Evolutionary conservation across 768 basidiomycete genomes (phyloP).

Genomic region (Piloderma croceum): DNA sequence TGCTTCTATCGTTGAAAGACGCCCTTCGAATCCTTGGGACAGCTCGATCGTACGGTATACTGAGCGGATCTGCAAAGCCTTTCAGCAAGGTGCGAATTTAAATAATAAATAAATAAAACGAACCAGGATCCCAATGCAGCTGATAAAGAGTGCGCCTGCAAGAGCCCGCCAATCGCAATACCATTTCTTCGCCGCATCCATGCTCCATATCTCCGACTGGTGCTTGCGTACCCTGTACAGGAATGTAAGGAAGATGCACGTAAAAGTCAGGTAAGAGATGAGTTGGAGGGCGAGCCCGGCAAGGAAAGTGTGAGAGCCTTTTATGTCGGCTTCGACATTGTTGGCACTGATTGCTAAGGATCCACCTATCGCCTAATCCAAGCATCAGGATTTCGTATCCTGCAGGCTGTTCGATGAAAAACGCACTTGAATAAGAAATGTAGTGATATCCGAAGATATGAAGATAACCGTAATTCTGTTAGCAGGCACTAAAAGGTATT

Average conservation of each 20-base stretch:
- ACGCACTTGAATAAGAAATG: constrained; percentile 59
- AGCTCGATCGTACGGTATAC: constrained; percentile 52
- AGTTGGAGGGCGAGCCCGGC: constrained; percentile 53
- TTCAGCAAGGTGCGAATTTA: neutral
- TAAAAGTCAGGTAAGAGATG: constrained; percentile 47
- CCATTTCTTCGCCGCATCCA: constrained; percentile 37
- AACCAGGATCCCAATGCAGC: constrained; percentile 61
- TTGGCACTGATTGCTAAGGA: no score
- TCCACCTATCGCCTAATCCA: no score
- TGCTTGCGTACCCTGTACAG: constrained; percentile 40
- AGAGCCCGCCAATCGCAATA: constrained; percentile 55
- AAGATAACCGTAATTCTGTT: constrained; percentile 51
- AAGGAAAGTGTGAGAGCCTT: constrained; percentile 52
- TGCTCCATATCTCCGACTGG: constrained; percentile 36
- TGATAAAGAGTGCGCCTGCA: constrained; percentile 43
- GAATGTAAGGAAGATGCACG: constrained; percentile 41
- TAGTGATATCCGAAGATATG: constrained; percentile 56
- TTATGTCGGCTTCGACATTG: no score
- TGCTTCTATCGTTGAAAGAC: constrained; percentile 50
- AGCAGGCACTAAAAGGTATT: constrained; percentile 45
- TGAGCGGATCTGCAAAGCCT: constrained; percentile 49
- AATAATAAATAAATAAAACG: constrained; percentile 14
- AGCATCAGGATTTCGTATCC: no score
- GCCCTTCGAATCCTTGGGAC: constrained; percentile 56
- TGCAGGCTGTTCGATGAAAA: neutral